Evolutionary conservation across 2,329 filamentous ascomycete genomes (phyloP).

Genomic region (Chrysoporthe puriensis): DNA sequence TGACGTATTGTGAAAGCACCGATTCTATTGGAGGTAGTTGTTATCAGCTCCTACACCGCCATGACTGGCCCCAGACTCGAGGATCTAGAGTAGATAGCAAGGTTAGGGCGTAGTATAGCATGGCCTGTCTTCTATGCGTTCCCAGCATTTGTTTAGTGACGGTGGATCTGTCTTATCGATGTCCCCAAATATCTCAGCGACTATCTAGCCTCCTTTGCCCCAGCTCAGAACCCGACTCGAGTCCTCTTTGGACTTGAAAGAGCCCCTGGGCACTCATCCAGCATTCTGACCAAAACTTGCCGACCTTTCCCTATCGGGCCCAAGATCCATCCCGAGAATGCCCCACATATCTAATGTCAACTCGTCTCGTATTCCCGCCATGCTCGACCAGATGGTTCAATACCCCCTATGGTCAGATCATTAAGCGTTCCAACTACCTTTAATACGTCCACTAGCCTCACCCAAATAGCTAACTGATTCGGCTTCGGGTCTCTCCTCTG

Average conservation of each 20-base stretch:
- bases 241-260: neutral
- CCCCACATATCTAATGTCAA: neutral
- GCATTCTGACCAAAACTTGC: neutral
- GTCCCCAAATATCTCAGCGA: neutral
- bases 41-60: too few relatives aligned
- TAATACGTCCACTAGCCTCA: neutral
- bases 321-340: neutral
- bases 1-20: too few relatives aligned
- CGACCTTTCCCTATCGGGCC: neutral
- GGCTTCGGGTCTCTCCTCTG: neutral
- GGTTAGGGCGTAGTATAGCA: too few relatives aligned
- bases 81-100: too few relatives aligned
- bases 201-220: neutral
- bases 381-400: slow-evolving; percentile 4
- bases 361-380: neutral
- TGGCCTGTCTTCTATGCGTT: neutral
- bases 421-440: neutral
- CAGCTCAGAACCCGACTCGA: neutral
- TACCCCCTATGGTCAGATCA: neutral
- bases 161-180: neutral
- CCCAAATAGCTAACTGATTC: neutral
- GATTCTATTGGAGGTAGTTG: too few relatives aligned
- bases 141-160: neutral
- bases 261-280: neutral
- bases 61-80: too few relatives aligned